Conservation (phyloP, 306 rosid species). For the Medicago lupulina region DNA sequence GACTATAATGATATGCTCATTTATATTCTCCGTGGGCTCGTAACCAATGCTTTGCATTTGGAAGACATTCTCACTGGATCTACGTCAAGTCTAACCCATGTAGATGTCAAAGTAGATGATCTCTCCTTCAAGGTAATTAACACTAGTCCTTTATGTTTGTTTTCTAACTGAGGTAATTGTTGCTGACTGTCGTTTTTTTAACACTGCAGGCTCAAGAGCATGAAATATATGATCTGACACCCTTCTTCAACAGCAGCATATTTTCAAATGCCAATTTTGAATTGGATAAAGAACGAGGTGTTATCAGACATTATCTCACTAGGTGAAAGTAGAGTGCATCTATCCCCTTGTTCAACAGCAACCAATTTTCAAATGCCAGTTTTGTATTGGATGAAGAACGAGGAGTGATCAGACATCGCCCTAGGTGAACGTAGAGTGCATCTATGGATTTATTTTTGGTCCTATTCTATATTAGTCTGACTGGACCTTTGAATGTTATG, state of each 20-base stretch:
- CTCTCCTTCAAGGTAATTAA: conserved; percentile 66
- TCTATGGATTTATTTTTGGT: neutral
- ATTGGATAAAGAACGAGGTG: conserved; percentile 67
- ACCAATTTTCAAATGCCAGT: conserved; percentile 65
- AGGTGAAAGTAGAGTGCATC: conserved; percentile 39
- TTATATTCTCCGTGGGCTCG: conserved; percentile 80
- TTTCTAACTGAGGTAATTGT: conserved; percentile 16
- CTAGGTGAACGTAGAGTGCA: conserved; percentile 45
- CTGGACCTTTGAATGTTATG: neutral
- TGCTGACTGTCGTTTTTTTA: conserved; percentile 37
- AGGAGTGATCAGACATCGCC: conserved; percentile 72
- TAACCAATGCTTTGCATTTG: conserved; percentile 78
- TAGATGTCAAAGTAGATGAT: conserved; percentile 81
- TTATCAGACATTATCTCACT: conserved; percentile 67
- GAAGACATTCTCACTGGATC: conserved; percentile 82
- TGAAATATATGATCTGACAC: conserved; percentile 81
- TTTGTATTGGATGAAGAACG: conserved; percentile 70
- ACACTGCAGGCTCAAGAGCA: conserved; percentile 86
- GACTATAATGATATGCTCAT: conserved; percentile 79
- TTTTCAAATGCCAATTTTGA: conserved; percentile 70
- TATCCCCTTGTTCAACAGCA: conserved; percentile 72
- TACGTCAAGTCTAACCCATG: conserved; percentile 59
- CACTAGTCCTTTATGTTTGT: conserved; percentile 1
- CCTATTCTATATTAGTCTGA: neutral
- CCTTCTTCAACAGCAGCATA: conserved; percentile 77